Evolutionary conservation across 331 rosid species (phyloP), one percentile per base, ranked within the genome.

Genomic region (Dryas integrifolia): DNA sequence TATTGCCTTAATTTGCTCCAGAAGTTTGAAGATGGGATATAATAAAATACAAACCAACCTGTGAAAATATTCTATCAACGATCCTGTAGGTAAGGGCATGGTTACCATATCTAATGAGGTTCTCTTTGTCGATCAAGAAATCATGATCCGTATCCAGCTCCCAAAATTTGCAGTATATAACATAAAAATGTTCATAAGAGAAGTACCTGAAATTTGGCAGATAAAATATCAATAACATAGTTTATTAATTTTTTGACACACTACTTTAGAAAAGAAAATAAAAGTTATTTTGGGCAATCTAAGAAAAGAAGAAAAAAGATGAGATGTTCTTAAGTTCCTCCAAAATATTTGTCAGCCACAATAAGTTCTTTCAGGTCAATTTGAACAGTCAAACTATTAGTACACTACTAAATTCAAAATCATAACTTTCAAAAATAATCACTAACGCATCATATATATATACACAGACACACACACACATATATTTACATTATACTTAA

Each of bases 121-220:
- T 90, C 87, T 92, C 98, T 77, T 88, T 92, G 87, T 92, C 98
- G 66, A 92, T 92, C 86, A 90, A 74, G 82, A 90, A 90, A 82
- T 92, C 98, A 63, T 88, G 98, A 71, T 92, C 98, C 16, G 91
- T 84, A 76, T 92, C 98, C 91, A 92, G 91, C 96, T 92, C 98
- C 98, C 98, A 92, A 81, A 92, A 92, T 77, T 90, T 92, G 88
- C 98, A 92, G 85, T 92, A 92, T 84, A 92, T 86, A 24, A 90
- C 98, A 76, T 92, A 92, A 67, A 92, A 92, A 81, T 92, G 98
- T 82, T 92, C 98, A 55, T 92, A 92, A 26, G 98, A 92, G 79
- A 92, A 92, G 86, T 88, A 92, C 86, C 98, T 92, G 78, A 67
- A 46, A 47, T 15, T 45, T 45, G 63, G 61, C 60, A 13, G 46